A percentile compares a stretch with the other conserved stretches of the same genome.
Conservation (phyloP, 495 filamentous ascomycete species). For the Talaromyces borbonicus region DNA sequence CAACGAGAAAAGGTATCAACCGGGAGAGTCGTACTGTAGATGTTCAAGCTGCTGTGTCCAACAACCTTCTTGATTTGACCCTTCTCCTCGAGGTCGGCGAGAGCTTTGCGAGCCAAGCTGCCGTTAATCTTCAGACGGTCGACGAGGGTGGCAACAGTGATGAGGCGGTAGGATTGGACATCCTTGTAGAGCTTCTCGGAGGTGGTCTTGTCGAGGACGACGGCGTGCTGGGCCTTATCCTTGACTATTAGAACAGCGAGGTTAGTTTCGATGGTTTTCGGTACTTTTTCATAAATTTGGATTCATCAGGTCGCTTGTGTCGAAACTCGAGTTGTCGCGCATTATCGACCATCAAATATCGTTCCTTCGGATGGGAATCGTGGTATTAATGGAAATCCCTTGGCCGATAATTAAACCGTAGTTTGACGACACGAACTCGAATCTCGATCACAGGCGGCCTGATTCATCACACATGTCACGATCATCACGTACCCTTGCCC, state of each 20-base stretch:
- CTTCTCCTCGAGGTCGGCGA: conserved; percentile 94
- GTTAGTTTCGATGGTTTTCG: conserved; percentile 15
- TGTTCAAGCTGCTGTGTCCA: conserved; percentile 89
- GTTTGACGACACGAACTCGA: not conserved
- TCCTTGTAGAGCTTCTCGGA: conserved; percentile 78
- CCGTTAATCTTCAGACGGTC: conserved; percentile 99
- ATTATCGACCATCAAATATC: not conserved
- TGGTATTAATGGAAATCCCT: too few species aligned
- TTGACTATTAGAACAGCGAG: conserved; percentile 58
- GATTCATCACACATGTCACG: not conserved
- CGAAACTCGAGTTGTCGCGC: not conserved
- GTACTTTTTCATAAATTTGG: not conserved
- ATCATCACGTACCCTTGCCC: conserved; percentile 76
- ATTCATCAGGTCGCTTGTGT: not conserved
- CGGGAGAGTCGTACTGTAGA: conserved; percentile 66
- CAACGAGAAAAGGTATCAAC: not conserved
- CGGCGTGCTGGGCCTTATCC: conserved; percentile 99
- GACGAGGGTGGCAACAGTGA: conserved; percentile 97
- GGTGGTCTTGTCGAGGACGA: conserved; percentile 61
- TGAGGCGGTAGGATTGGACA: conserved; percentile 98
- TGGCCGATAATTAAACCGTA: too few species aligned
- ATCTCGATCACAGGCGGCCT: not conserved
- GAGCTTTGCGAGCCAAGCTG: conserved; percentile 78
- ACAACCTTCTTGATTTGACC: conserved; percentile 98
- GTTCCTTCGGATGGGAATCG: not conserved